Conservation (phyloP, 2,329 filamentous ascomycete species). For the Verticillium alfalfae region DNA sequence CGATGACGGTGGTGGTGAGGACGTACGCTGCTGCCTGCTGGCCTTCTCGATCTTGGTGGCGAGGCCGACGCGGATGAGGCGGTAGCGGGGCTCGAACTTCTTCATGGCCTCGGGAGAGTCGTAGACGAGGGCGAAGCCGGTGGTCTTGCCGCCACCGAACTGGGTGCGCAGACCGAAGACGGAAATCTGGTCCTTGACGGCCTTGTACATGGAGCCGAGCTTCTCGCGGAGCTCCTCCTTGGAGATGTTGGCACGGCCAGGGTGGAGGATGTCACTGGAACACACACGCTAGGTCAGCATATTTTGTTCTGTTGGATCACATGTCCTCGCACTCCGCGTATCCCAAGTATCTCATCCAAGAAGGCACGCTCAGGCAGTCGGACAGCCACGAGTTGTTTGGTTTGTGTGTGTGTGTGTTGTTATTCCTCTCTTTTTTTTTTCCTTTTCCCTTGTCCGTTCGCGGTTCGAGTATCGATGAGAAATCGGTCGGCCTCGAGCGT, state of each 20-base stretch:
- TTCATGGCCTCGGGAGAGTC: conserved; percentile 97
- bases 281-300: conserved; percentile 7
- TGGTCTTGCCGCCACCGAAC: conserved; percentile 99
- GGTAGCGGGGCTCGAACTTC: conserved; percentile 99
- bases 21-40: conserved; percentile 98
- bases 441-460: neutral
- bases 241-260: conserved; percentile 95
- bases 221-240: conserved; percentile 98
- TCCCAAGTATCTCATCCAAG: neutral
- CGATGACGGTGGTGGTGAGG: conserved; percentile 6
- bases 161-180: conserved; percentile 98
- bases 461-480: too few species aligned
- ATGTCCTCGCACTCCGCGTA: neutral
- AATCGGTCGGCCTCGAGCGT: neutral
- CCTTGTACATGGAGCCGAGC: conserved; percentile 95
- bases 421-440: neutral
- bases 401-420: neutral
- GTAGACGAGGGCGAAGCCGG: conserved; percentile 97
- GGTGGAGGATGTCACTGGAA: conserved; percentile 95
- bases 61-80: conserved; percentile 87
- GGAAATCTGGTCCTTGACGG: conserved; percentile 93
- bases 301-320: neutral
- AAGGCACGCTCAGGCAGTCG: conserved; percentile 1
- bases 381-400: neutral
- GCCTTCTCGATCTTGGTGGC: conserved; percentile 95